Base-by-base conservation (phyloP, 192 early-diverging fungal genomes). In the Rhizoclosmatium globosum region DNA sequence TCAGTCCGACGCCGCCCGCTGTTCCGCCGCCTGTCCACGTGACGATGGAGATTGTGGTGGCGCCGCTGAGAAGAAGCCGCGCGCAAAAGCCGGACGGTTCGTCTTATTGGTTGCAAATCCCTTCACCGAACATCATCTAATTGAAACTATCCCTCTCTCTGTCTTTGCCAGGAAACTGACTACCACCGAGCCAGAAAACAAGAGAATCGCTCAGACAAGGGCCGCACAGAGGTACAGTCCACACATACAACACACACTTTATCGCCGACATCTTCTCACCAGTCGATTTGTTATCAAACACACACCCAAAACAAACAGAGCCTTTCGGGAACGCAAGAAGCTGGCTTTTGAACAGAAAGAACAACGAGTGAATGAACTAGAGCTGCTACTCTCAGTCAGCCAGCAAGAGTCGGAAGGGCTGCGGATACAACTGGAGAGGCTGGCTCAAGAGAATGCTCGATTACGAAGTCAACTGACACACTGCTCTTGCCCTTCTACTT, bases 141-240 rank as follows among this genome's bases (percentile, higher is more conserved):
- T 53, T 7, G 17, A 17, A 53, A 53, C 6, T 13, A 7, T 17
- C 50, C 50, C 50, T 7, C 50, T 53, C 0, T 53, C 17, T 53
- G 50, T 17, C 17, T 17, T 19, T 47, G 43, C 11, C 43, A 68
- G 67, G 43, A 68, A 68, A 47, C 46, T 68, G 31, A 68, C 67
- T 0, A 68, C 67, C 13, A 68, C 67, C 13, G 76, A 78, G 2
- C 67, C 76, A 9, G 50, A 68, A 3, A 43, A 17, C 23, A 78
- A 78, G 44, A 21, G 76, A 21, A 78, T 71, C 42, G 76, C 76
- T 7, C 76, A 78, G 47, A 78, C 58, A 15, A 68, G 76, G 43
- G 50, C 71, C 45, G n/a, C 71, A 2, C 71, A 73, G 23, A 7
- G 71, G 62, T 60, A 17, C 50, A 1, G 31, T 31, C 31, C 31